Base-by-base conservation (phyloP, 208 protist species). In the Wallacemonas sp. region DNA sequence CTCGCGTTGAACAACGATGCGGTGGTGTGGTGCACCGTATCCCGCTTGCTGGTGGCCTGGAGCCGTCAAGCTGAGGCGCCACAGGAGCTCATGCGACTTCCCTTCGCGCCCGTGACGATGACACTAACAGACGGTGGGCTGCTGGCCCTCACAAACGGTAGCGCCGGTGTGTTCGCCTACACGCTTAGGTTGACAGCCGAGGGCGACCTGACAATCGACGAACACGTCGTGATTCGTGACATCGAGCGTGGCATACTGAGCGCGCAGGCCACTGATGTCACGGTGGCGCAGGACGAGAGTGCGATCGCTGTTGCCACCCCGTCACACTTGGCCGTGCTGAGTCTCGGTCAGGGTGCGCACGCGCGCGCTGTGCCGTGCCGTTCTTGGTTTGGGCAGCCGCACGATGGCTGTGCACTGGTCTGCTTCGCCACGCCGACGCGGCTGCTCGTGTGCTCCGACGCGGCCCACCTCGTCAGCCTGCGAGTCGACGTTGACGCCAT, bases 401-500 rank as follows among this genome's bases (percentile, higher is more conserved):
- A 54, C 23, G 33, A n/a, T 36, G 70, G 70, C 19, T 56, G 65
- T 62, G 26, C 48, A 36, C 34, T 74, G 68, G 47, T 54, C 46
- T 63, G 65, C 61, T 68, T 80, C 68, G 55, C 48, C 49, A 68
- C 70, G n/a, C 62, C 68, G 21, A 70, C 47, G 34, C 54, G 55
- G 38, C 52, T 86, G 14, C 74, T 80, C 67, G 46, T 77, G 11
- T 30, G 81, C 4, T 79, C 75, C 0, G 23, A 9, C 0, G 36
- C 32, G 9, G 80, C 73, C 36, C 85, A 91, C 65, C 66, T 91
- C 0, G 72, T 91, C 17, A 65, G 65, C 16, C 55, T 76, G 1
- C 34, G 33, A 12, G 21, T 56, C 6, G 73, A 76, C 24, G 67
- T 17, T 44, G 48, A 19, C 9, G 30, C 14, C 38, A 72, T 47